A percentile compares a stretch with the other conserved stretches of the same genome.
Evolutionary conservation across 2,329 filamentous ascomycete genomes (phyloP).

Genomic region (Paecilomyces sp.): DNA sequence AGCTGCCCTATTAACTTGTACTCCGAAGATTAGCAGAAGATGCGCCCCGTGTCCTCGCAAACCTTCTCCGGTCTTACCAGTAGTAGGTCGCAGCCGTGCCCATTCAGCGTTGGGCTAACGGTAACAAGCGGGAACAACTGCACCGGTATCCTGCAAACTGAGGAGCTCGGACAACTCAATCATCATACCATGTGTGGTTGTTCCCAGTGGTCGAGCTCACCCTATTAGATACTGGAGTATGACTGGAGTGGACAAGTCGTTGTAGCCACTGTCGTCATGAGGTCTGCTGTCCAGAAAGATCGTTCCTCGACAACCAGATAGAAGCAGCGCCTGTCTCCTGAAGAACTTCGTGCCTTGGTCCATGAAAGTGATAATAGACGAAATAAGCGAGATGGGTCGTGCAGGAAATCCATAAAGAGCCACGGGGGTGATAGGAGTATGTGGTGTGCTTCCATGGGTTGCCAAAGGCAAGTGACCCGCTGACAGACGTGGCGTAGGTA

Average conservation of each 20-base stretch:
- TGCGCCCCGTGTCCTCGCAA: neutral
- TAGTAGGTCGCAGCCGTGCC: neutral
- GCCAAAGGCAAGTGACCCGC: neutral
- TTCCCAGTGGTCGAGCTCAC: neutral
- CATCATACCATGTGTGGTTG: neutral
- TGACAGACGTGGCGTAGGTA: neutral
- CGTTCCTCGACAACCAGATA: neutral
- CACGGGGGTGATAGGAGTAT: neutral
- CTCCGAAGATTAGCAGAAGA: neutral
- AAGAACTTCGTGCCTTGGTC: neutral
- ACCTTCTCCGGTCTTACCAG: neutral
- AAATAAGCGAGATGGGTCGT: neutral
- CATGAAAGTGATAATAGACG: neutral
- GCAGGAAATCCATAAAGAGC: neutral
- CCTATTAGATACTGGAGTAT: neutral
- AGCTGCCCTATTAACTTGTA: neutral
- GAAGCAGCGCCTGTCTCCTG: neutral
- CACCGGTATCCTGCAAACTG: neutral
- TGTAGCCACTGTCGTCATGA: neutral
- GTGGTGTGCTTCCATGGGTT: neutral
- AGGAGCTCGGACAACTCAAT: neutral
- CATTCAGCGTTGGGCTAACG: neutral
- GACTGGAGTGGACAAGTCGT: neutral
- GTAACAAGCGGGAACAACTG: neutral
- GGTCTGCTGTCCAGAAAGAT: neutral